Base-by-base conservation (phyloP, 148 eudicot genomes). In the Fagopyrum tataricum region DNA sequence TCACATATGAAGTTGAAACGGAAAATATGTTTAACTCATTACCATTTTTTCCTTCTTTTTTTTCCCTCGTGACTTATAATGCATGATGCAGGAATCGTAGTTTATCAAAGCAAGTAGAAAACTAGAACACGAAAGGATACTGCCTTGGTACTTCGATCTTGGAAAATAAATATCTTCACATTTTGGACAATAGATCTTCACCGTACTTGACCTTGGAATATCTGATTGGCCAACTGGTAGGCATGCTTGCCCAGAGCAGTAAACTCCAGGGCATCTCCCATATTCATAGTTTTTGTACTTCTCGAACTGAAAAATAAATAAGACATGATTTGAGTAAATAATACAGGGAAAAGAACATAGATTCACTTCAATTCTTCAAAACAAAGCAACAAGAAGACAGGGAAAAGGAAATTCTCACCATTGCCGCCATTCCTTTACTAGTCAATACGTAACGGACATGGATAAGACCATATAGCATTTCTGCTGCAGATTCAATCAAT, bases 381-480 rank as follows among this genome's bases (percentile, higher is more conserved):
- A 10, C 49, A 31, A 31, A 31, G 37, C 37, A 31, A 31, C 49
- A 46, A 13, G 14, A 46, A 13, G 49, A 20, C 4, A 71, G 20
- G 37, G 12, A 9, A 51, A 7, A 37, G 20, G 15, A 8, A 47
- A 6, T 37, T 52, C 79, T 78, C 76, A 93, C 98, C 98, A 93
- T 93, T 47, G 95, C 97, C 76, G 98, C 88, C 92, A 93, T 83
- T 80, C 98, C 98, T 80, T 88, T 91, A 85, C 82, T 88, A 44
- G 95, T 91, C 89, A 93, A 83, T 76, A 93, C 84, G 85, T 91
- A 93, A 40, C 97, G 86, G 39, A 85, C 98, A 78, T 93, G 98
- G 76, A 93, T 91, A 58, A 93, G 87, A 64, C 98, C 98, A 81
- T 93, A 93, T 42, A 93, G 87, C 98, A 93, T 90, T 80, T 93